Evolutionary conservation across 192 early-diverging fungal species (phyloP), one percentile per base, ranked within the genome.

Genomic region (Entomortierella beljakovae): DNA sequence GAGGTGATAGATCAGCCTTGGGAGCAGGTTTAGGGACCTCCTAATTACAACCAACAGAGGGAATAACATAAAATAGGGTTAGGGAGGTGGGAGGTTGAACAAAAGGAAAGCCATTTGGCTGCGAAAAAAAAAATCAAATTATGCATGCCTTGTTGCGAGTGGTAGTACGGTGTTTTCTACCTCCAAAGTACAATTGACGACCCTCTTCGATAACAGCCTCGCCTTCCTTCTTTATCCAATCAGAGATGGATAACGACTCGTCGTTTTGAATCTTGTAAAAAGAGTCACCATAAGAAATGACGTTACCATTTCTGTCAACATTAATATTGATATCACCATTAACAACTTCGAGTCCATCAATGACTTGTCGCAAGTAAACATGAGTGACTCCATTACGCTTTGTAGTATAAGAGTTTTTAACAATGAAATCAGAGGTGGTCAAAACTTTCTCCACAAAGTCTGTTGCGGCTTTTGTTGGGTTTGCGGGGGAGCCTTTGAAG

Each of bases 251-350:
- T 37, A 90, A 51, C 23, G 70, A 80, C 33, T 76, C 70, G 16
- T 69, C 25, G 16, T 76, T 20, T 10, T 55, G 10, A 34, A 58
- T 66, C 51, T 79, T 50, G 80, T 71, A 64, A 62, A 97, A 95
- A 7, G 93, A 90, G 50, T 91, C 84, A 42, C 92, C 90, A 65
- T 89, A 92, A 35, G 91, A 93, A 22, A 96, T 85, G 51, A 98
- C 77, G 26, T 79, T 64, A 34, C 92, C 92, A 31, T 84, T 48
- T 10, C 60, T 23, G 55, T 91, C 89, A 46, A 97, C 80, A 68
- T 98, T 96, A 80, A 95, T 81, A 70, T 93, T 95, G 48, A 92
- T 93, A 70, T 96, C 91, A 43, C 88, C 93, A 77, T 97, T 98
- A 28, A 88, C 79, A 13, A 98, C 88, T 61, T 89, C 85, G 6